These are phyloP conservation scores for Aspergillus persii DNA, from an alignment of 2,329 filamentous ascomycete genomes.

Conservation along the genomic window DNA sequence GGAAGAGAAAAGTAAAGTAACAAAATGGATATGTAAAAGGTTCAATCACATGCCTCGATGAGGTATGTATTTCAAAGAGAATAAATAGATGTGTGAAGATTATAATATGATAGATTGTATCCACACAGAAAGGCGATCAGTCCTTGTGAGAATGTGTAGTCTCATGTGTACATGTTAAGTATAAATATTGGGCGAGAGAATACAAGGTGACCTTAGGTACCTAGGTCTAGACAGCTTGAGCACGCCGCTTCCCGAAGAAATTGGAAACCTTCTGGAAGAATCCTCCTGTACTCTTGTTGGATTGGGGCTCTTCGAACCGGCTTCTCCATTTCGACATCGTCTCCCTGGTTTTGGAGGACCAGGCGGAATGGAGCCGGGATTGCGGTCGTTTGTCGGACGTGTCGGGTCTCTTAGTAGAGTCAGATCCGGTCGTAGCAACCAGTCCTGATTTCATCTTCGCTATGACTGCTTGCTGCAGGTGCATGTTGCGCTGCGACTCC, in stretches of 20 bases:
- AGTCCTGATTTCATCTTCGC: constrained; percentile 24
- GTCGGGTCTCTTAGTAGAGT: background rate
- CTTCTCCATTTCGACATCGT: background rate
- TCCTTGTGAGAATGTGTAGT: no score
- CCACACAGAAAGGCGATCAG: no score
- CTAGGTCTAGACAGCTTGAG: background rate
- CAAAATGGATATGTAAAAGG: no score
- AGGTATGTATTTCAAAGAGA: no score
- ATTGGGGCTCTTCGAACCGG: background rate
- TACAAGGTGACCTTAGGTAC: no score
- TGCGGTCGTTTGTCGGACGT: background rate
- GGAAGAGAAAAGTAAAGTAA: no score
- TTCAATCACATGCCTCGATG: no score
- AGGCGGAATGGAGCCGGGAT: constrained; percentile 6
- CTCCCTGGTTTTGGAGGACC: constrained; percentile 3
- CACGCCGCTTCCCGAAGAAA: constrained; percentile 6
- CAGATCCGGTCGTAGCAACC: background rate
- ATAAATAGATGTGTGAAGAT: no score
- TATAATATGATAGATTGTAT: no score
- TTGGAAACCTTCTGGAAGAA: constrained; percentile 5
- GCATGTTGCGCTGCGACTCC: constrained; percentile 17
- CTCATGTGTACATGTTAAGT: no score
- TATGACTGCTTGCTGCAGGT: constrained; percentile 24
- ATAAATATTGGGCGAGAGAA: no score
- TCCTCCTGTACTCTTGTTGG: background rate